Conservation (phyloP, 1,139 yeast genomes). For the Sugiyamaella neomexicana region DNA sequence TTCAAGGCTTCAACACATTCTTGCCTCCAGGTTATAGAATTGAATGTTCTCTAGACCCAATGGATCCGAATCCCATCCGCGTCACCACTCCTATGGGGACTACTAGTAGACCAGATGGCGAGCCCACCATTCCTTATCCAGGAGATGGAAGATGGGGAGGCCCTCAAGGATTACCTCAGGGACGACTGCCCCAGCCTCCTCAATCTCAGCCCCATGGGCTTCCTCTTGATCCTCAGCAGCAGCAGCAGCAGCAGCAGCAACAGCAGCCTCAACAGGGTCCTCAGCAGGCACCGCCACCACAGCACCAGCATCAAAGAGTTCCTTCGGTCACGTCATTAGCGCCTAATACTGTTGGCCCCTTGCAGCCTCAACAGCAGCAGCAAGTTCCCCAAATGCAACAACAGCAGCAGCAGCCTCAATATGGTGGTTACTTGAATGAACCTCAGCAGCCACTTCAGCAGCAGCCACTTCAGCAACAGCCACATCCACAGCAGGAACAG, state of each 20-base stretch:
- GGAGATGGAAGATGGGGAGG: constrained; percentile 17
- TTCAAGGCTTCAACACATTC: constrained; percentile 96
- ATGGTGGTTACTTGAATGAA: not conserved
- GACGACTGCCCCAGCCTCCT: constrained; percentile 19
- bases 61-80: constrained; percentile 88
- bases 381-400: constrained; percentile 11
- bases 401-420: constrained; percentile 24
- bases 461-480: constrained; percentile 24
- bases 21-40: constrained; percentile 95
- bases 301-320: constrained; percentile 6
- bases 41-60: constrained; percentile 85
- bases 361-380: constrained; percentile 20
- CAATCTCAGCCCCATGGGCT: constrained; percentile 9
- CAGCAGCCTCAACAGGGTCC: constrained; percentile 20
- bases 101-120: constrained; percentile 62
- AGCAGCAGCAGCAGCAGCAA: constrained; percentile 16
- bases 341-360: not conserved
- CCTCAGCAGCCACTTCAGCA: constrained; percentile 17
- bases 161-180: constrained; percentile 19
- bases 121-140: constrained; percentile 22
- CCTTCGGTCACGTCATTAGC: constrained; percentile 5
- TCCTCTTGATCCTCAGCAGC: constrained; percentile 15
- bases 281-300: not conserved
- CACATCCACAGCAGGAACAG: constrained; percentile 11
- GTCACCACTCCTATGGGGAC: constrained; percentile 97